Percentiles rank a stretch among this genome's conserved stretches.
phyloP scores from a whole-genome alignment of 805 yeast species.

The Schizosaccharomyces osmophilus region DNA sequence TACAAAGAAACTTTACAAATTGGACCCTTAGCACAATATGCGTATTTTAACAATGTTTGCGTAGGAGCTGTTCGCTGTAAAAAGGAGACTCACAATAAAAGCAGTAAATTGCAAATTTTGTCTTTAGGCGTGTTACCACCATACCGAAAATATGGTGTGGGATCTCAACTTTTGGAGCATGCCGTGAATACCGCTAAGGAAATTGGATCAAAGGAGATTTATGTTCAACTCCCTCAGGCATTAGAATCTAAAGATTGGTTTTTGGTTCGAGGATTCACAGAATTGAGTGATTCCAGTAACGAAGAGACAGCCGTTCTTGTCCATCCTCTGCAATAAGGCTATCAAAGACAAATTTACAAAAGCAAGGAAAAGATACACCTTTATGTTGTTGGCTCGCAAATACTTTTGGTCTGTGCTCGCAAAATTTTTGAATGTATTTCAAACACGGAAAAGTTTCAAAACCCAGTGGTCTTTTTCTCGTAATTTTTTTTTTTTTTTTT shows the following conservation, averaged over 20 bases:
- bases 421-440: too few species aligned
- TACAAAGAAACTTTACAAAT: background rate
- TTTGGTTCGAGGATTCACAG: background rate
- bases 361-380: too few species aligned
- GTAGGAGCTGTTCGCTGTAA: conserved; percentile 1
- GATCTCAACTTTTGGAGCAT: background rate
- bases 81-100: background rate
- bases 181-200: background rate
- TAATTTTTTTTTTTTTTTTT: too few species aligned
- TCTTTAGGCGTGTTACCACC: background rate
- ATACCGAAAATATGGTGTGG: background rate
- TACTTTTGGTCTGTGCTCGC: too few species aligned
- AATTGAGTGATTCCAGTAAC: background rate
- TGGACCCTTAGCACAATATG: background rate
- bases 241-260: background rate
- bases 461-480: too few species aligned
- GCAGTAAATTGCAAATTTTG: background rate
- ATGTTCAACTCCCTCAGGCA: background rate
- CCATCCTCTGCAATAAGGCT: background rate
- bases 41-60: background rate
- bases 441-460: too few species aligned
- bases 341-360: too few species aligned
- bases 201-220: background rate
- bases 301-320: background rate
- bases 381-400: too few species aligned